Conservation (phyloP, 179 eudicot species). For the Carnegiea gigantea region DNA sequence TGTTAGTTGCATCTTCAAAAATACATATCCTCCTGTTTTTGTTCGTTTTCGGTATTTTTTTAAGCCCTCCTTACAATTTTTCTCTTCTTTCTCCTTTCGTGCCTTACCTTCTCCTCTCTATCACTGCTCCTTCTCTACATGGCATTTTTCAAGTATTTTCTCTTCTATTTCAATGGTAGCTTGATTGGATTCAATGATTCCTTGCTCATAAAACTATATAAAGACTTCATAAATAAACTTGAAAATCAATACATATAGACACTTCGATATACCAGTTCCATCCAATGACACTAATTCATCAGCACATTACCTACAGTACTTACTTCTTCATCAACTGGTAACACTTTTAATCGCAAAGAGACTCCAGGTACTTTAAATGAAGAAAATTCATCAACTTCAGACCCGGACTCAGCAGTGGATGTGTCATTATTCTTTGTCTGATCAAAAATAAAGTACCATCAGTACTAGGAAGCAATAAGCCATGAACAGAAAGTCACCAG, state of each 20-base stretch:
- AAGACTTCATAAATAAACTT: too few species aligned
- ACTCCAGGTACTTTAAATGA: slow-evolving; percentile 52
- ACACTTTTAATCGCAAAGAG: slow-evolving; percentile 55
- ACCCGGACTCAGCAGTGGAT: slow-evolving; percentile 85
- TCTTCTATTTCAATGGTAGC: not conserved
- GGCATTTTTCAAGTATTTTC: not conserved
- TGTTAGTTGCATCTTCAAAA: too few species aligned
- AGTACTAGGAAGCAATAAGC: slow-evolving; percentile 3
- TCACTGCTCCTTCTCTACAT: not conserved
- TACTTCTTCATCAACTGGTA: slow-evolving; percentile 89
- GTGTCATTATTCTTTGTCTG: slow-evolving; percentile 73
- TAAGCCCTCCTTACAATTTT: not conserved
- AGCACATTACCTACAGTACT: slow-evolving; percentile 24
- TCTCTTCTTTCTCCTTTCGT: not conserved
- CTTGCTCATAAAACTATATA: not conserved
- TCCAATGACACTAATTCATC: slow-evolving; percentile 6
- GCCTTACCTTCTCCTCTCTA: not conserved
- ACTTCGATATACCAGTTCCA: too few species aligned
- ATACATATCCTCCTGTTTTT: too few species aligned
- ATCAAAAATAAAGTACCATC: slow-evolving; percentile 12
- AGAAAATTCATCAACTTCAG: slow-evolving; percentile 88
- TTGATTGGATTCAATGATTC: too few species aligned
- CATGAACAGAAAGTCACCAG: not conserved
- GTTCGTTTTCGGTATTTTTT: too few species aligned
- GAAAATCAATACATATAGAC: not conserved